Percentiles rank a stretch among this genome's conserved stretches.
phyloP scores from a whole-genome alignment of 176 grass and related monocot species.

The Zizania latifolia region DNA sequence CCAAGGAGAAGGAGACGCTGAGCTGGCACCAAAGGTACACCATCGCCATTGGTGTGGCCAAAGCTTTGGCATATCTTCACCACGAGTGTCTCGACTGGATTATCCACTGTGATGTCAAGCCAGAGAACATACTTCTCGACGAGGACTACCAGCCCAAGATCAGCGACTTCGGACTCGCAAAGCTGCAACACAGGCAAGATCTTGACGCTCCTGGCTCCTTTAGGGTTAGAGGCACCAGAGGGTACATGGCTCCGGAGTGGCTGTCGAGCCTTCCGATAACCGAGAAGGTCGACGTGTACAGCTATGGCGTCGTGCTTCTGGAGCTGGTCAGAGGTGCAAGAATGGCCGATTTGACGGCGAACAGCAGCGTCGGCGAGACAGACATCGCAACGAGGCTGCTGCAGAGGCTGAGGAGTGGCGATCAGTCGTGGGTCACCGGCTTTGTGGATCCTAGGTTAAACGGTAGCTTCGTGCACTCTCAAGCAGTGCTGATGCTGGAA shows the following conservation, averaged over 20 bases:
- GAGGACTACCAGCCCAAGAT: constrained; percentile 24
- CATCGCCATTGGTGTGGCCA: constrained; percentile 9
- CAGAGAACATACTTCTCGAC: constrained; percentile 24
- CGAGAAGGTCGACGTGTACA: constrained; percentile 16
- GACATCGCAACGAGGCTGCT: background rate
- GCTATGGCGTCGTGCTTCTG: background rate
- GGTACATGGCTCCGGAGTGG: constrained; percentile 26
- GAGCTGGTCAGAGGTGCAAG: background rate
- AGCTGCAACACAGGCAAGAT: background rate
- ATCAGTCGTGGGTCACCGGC: background rate
- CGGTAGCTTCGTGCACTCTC: background rate
- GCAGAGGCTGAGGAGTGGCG: background rate
- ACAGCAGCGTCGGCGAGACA: background rate
- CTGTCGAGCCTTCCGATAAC: background rate
- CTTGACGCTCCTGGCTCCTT: background rate
- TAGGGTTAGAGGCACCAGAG: constrained; percentile 9
- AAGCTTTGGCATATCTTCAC: constrained; percentile 13
- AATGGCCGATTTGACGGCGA: background rate
- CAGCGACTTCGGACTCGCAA: constrained; percentile 26
- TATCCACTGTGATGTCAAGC: constrained; percentile 22
- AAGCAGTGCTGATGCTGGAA: background rate
- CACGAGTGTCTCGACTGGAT: constrained; percentile 23
- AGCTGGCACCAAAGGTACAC: constrained; percentile 12
- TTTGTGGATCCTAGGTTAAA: constrained; percentile 2
- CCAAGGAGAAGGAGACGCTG: background rate